These are phyloP conservation scores for Penicillium paneum DNA, from an alignment of 2,329 filamentous ascomycete genomes.

Conservation along the genomic window DNA sequence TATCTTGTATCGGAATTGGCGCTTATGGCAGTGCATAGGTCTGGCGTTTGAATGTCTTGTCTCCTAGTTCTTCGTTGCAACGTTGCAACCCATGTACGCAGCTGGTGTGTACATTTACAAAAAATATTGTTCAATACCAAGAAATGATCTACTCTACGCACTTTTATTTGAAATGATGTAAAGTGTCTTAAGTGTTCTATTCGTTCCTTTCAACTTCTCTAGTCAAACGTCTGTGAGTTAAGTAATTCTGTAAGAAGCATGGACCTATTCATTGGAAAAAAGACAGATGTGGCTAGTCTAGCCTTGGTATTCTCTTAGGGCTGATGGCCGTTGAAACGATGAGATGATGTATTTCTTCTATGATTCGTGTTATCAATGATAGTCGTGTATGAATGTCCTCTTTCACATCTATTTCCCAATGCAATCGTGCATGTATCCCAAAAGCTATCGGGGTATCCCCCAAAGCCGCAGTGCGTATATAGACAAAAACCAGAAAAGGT, in stretches of 20 bases:
- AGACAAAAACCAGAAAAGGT: neutral
- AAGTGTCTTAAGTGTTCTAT: neutral
- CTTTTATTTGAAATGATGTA: neutral
- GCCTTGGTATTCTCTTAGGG: too few species aligned
- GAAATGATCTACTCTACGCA: neutral
- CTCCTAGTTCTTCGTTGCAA: constrained; percentile 15
- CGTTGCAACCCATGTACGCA: constrained; percentile 10
- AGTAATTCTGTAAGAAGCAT: too few species aligned
- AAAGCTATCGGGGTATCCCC: neutral
- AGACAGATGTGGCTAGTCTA: too few species aligned
- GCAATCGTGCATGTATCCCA: neutral
- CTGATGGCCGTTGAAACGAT: too few species aligned
- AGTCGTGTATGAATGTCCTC: neutral
- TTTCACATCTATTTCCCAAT: too few species aligned
- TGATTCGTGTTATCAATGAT: too few species aligned
- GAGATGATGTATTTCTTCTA: neutral
- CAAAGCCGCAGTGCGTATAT: neutral
- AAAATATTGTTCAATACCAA: constrained; percentile 19
- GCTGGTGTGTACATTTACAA: constrained; percentile 17
- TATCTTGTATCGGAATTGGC: constrained; percentile 26
- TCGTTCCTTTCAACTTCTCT: too few species aligned
- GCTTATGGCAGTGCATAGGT: constrained; percentile 40
- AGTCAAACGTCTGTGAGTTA: too few species aligned
- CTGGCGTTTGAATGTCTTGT: constrained; percentile 31
- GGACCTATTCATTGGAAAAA: too few species aligned